Conservation (phyloP, 2,329 filamentous ascomycete genomes). For the Fusarium protoensiforme region DNA sequence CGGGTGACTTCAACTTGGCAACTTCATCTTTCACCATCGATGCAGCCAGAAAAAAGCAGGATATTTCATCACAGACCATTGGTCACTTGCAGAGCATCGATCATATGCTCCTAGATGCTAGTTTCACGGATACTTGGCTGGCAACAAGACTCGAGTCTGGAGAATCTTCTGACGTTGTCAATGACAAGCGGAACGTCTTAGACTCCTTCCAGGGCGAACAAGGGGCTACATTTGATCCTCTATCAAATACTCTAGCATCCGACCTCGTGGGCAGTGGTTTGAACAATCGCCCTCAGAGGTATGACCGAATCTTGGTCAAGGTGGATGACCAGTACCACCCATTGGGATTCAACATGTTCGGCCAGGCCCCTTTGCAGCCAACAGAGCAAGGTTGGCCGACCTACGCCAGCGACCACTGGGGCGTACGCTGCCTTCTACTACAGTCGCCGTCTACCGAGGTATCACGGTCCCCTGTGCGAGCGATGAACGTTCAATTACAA, state of each 20-base stretch:
- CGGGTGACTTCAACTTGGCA: slow-evolving; percentile 73
- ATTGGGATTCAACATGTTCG: slow-evolving; percentile 67
- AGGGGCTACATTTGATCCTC: slow-evolving; percentile 73
- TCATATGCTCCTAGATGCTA: slow-evolving; percentile 54
- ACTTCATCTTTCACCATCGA: slow-evolving; percentile 68
- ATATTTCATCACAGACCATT: slow-evolving; percentile 62
- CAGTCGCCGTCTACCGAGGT: slow-evolving; percentile 3
- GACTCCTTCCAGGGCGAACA: slow-evolving; percentile 67
- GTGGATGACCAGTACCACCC: slow-evolving; percentile 48
- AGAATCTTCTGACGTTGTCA: slow-evolving; percentile 48
- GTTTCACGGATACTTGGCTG: slow-evolving; percentile 65
- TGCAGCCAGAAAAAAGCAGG: slow-evolving; percentile 61
- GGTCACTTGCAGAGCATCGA: slow-evolving; percentile 59
- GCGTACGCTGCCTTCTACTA: slow-evolving; percentile 59
- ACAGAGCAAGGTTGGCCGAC: neutral
- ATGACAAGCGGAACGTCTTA: slow-evolving; percentile 40
- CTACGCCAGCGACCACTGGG: slow-evolving; percentile 69
- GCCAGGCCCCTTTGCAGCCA: slow-evolving; percentile 42
- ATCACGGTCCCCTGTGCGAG: slow-evolving; percentile 1
- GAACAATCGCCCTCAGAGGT: slow-evolving; percentile 70
- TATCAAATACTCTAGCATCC: slow-evolving; percentile 65
- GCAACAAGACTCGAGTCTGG: slow-evolving; percentile 56
- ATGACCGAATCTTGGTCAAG: slow-evolving; percentile 71
- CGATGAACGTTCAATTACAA: slow-evolving; percentile 44
- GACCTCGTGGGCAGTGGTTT: slow-evolving; percentile 58